A percentile compares a stretch with the other conserved stretches of the same genome.
Conservation (phyloP, 371 early-diverging fungal species). For the Apophysomyces sp. region DNA sequence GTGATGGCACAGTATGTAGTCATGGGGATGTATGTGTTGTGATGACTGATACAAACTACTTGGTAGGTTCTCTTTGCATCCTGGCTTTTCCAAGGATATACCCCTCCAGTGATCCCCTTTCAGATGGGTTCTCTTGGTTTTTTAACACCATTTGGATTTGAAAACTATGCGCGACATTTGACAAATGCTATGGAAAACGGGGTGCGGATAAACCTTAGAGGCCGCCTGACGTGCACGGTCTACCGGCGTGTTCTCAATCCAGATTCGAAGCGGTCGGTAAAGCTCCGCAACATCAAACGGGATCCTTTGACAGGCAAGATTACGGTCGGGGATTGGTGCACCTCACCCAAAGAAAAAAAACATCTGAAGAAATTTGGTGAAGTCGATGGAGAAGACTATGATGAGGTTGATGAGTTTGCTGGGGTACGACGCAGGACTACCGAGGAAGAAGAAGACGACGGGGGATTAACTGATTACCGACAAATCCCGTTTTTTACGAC, state of each 20-base stretch:
- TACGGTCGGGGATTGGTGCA: constrained; percentile 40
- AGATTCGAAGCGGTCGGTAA: constrained; percentile 19
- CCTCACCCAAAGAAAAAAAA: constrained; percentile 8
- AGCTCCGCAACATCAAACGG: constrained; percentile 42
- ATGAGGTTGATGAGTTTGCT: constrained; percentile 10
- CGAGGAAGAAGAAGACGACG: constrained; percentile 2
- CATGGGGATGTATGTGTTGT: constrained; percentile 22
- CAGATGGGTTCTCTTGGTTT: constrained; percentile 91
- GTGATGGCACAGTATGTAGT: constrained; percentile 84
- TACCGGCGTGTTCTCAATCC: constrained; percentile 55
- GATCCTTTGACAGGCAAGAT: constrained; percentile 49
- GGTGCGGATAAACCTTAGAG: constrained; percentile 83
- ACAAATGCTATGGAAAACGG: constrained; percentile 66
- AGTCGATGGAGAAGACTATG: constrained; percentile 39
- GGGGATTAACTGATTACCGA: constrained; percentile 23
- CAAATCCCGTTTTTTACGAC: constrained; percentile 51
- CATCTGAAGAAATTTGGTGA: constrained; percentile 46
- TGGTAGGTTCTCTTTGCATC: constrained; percentile 82
- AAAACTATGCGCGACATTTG: constrained; percentile 56
- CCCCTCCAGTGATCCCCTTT: constrained; percentile 92
- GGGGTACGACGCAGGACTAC: neutral
- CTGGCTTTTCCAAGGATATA: constrained; percentile 90
- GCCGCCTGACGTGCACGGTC: constrained; percentile 86
- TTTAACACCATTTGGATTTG: constrained; percentile 85
- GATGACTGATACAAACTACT: constrained; percentile 79